Evolutionary conservation across 1,284 basidiomycete genomes (phyloP).

Genomic region (Papiliotrema flavescens): DNA sequence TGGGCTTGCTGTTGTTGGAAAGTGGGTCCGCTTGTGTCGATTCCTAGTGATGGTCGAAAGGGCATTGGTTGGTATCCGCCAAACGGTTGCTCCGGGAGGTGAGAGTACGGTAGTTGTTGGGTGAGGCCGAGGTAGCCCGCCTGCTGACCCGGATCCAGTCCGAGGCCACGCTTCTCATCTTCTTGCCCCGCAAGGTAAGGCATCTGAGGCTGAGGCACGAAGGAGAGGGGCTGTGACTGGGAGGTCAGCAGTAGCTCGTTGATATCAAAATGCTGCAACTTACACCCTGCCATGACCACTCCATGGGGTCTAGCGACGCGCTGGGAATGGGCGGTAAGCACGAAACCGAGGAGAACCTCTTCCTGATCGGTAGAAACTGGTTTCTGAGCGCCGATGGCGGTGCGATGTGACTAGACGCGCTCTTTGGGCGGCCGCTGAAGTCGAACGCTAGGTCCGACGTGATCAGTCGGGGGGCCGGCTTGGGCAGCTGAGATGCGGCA

Average conservation of each 20-base stretch:
- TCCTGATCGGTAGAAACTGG: background rate
- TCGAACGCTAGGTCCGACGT: background rate
- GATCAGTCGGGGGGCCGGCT: background rate
- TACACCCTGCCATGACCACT: conserved; percentile 1
- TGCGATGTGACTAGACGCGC: background rate
- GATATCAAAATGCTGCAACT: background rate
- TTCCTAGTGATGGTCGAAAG: conserved; percentile 4
- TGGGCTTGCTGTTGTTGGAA: conserved; percentile 1
- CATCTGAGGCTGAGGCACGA: background rate
- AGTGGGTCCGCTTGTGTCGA: conserved; percentile 2
- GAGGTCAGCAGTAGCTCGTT: no score
- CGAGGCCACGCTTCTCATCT: conserved; percentile 1
- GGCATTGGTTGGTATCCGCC: background rate
- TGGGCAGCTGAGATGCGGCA: background rate
- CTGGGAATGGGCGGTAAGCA: conserved; percentile 1
- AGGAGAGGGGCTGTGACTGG: background rate
- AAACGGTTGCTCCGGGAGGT: background rate
- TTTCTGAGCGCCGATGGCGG: background rate
- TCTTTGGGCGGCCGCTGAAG: background rate
- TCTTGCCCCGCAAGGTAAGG: background rate
- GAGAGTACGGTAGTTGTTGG: background rate
- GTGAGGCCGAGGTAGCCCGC: background rate
- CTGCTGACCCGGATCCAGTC: conserved; percentile 1
- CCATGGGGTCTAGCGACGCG: background rate
- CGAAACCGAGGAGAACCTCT: background rate